Percentiles rank a stretch among this genome's conserved stretches.
Conservation (phyloP, 352 stramenopile species). For the Nothophytophthora sp. region DNA sequence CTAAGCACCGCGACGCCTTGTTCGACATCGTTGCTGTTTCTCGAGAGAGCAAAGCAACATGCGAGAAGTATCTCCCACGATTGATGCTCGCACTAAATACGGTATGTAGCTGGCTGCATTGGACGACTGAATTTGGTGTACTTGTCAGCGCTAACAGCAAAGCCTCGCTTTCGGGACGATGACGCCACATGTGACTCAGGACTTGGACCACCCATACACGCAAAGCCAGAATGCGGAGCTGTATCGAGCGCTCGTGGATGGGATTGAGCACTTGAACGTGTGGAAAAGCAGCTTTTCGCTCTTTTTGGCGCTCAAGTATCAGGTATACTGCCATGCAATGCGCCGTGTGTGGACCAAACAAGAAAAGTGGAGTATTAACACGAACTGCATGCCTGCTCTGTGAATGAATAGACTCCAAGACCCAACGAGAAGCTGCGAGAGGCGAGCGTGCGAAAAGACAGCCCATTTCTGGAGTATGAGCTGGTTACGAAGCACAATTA, state of each 20-base stretch:
- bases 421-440: slow-evolving; percentile 28
- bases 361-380: too few species aligned
- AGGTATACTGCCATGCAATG: slow-evolving; percentile 19
- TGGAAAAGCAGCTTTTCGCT: slow-evolving; percentile 69
- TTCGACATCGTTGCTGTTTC: slow-evolving; percentile 33
- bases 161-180: too few species aligned
- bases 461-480: slow-evolving; percentile 64
- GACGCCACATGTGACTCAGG: slow-evolving; percentile 9
- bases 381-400: too few species aligned
- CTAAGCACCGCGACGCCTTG: slow-evolving; percentile 23
- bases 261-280: slow-evolving; percentile 30
- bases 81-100: slow-evolving; percentile 45
- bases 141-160: too few species aligned
- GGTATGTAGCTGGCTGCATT: slow-evolving; percentile 24
- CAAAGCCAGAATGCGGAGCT: slow-evolving; percentile 28
- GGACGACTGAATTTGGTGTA: too few species aligned
- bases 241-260: slow-evolving; percentile 16
- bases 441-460: slow-evolving; percentile 24
- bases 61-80: slow-evolving; percentile 33
- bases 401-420: slow-evolving; percentile 41
- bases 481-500: slow-evolving; percentile 77
- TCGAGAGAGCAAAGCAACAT: slow-evolving; percentile 26
- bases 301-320: slow-evolving; percentile 59
- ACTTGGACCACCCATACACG: slow-evolving; percentile 1
- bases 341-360: too few species aligned